Evolutionary conservation across 768 basidiomycete genomes (phyloP), one percentile per base, ranked within the genome.

Genomic region (Russula foetens): DNA sequence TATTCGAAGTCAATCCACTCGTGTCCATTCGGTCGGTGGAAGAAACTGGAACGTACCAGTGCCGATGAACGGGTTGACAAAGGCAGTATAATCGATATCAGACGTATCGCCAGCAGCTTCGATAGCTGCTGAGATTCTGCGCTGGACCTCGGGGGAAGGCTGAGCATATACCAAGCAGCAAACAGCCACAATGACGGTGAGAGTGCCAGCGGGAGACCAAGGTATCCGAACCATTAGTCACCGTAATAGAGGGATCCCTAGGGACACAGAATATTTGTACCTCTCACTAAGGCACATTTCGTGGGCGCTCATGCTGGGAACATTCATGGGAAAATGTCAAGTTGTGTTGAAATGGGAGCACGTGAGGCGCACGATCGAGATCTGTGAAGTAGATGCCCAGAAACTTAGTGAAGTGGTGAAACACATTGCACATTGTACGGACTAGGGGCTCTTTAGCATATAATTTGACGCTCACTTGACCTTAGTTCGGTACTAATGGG

Each of bases 1-100:
- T 35, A 33, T 11, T 46, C 24, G 29, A 15, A 23, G 12, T 4
- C 29, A 50, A 43, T 43, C 7, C 26, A 19, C 15, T 21, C 39
- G 43, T 23, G 46, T 35, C 15, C 11, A 54, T 46, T 35, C 4
- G 26, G 51, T 26, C 8, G 23, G 55, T 17, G 23, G 24, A 21
- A n/a, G 28, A 39, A 53, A 69, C n/a, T n/a, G n/a, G n/a, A 53
- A 69, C 71, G 47, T 64, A 81, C 81, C 79, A 54, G 84, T 86
- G 15, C 85, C 85, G 63, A 87, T 86, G 72, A 86, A 87, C 11
- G 84, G 83, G 65, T 86, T 86, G 11, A 87, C 85, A 59, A 86
- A 86, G 43, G 78, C 74, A 2, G 85, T 85, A 68, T 84, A 85
- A 70, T 87, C 84, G 33, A 80, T 76, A 43, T 74, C 72, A 2